phyloP scores from a whole-genome alignment of 805 yeast species.

The Sugiyamaella floridensis region DNA sequence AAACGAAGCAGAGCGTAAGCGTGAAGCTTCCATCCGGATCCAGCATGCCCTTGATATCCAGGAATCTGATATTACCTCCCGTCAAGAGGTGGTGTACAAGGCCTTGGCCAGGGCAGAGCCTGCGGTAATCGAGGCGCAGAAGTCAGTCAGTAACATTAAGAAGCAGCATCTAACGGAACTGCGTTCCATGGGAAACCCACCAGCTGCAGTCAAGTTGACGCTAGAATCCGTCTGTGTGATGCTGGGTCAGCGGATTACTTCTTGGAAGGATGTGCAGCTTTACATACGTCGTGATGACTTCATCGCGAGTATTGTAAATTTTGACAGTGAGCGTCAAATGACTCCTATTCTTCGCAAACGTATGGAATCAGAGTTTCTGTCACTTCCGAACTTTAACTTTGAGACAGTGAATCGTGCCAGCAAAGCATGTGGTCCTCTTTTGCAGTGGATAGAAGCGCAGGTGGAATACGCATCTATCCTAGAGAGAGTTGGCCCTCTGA shows the following conservation, averaged over 20 bases:
- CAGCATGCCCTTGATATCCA: conserved; percentile 63
- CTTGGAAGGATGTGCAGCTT: conserved; percentile 79
- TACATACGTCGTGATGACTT: conserved; percentile 83
- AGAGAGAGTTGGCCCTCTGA: conserved; percentile 66
- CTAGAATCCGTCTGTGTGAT: conserved; percentile 81
- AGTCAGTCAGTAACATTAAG: conserved; percentile 86
- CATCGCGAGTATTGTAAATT: conserved; percentile 71
- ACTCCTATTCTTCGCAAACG: conserved; percentile 43
- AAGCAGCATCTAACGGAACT: conserved; percentile 88
- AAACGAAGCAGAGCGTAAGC: conserved; percentile 85
- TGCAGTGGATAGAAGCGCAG: conserved; percentile 88
- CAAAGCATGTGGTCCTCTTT: conserved; percentile 88
- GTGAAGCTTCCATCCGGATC: conserved; percentile 75
- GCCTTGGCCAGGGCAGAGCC: conserved; percentile 81
- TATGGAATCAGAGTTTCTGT: conserved; percentile 56
- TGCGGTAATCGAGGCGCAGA: conserved; percentile 72
- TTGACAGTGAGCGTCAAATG: conserved; percentile 56
- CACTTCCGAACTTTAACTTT: conserved; percentile 56
- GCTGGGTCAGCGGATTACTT: conserved; percentile 57
- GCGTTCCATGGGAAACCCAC: conserved; percentile 85
- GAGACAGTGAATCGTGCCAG: conserved; percentile 81
- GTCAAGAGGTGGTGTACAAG: conserved; percentile 48
- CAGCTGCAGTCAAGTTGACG: conserved; percentile 75
- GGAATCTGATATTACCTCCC: conserved; percentile 49
- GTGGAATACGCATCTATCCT: conserved; percentile 66